Evolutionary conservation across 1,139 yeast genomes (phyloP).

Genomic region (Saccharomyces hybrid): DNA sequence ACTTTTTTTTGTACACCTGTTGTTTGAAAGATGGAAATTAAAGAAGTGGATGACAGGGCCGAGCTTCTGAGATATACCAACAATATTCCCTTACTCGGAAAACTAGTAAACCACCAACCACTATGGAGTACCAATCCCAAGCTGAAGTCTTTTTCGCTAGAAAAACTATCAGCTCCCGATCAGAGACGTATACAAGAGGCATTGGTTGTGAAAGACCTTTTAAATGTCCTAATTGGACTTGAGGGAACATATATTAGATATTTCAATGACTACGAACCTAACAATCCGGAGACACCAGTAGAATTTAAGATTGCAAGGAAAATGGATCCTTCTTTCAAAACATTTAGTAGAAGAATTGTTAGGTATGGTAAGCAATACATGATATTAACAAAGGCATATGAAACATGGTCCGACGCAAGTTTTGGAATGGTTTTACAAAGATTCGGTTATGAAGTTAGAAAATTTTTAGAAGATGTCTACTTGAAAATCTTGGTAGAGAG

Average conservation of each 20-base stretch:
- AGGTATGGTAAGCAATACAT: constrained; percentile 57
- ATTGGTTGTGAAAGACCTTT: constrained; percentile 59
- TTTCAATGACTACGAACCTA: constrained; percentile 52
- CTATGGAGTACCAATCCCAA: constrained; percentile 27
- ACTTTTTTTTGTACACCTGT: no score
- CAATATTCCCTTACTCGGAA: constrained; percentile 12
- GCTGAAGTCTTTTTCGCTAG: constrained; percentile 39
- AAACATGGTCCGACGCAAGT: constrained; percentile 46
- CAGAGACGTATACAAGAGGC: constrained; percentile 59
- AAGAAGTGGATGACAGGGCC: constrained; percentile 17
- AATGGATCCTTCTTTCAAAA: constrained; percentile 68
- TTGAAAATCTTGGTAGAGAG: constrained; percentile 38
- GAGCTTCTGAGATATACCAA: constrained; percentile 8
- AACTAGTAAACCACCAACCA: constrained; percentile 33
- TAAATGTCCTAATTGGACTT: constrained; percentile 62
- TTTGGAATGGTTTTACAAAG: constrained; percentile 74
- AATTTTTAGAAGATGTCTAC: constrained; percentile 44
- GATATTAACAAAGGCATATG: constrained; percentile 46
- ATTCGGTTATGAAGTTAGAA: constrained; percentile 53
- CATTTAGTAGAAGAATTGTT: constrained; percentile 56
- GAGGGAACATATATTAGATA: constrained; percentile 76
- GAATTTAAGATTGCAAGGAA: constrained; percentile 66
- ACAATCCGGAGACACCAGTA: constrained; percentile 34
- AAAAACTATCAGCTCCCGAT: constrained; percentile 21
- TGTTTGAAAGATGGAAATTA: no score